Base-by-base conservation (phyloP, 2,329 filamentous ascomycete genomes). In the Xylariaceae sp. region DNA sequence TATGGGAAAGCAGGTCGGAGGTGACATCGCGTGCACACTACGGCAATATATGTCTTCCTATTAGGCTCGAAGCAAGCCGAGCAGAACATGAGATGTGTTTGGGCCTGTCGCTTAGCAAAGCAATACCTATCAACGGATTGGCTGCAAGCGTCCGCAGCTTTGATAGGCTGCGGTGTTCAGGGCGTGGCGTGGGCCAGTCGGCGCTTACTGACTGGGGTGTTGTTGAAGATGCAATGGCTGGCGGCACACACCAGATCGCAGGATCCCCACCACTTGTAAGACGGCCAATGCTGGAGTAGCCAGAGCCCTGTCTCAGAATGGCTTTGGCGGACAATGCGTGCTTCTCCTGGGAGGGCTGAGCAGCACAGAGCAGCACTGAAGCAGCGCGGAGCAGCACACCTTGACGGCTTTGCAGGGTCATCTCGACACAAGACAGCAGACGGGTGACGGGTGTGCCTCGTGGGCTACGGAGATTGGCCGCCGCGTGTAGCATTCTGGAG, bases 241-340 rank as follows among this genome's bases (percentile, higher is more conserved):
- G 69, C 75, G 74, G 72, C 74, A 75, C 73, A 72, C 74, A 74
- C 72, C 72, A 73, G 68, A 73, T 71, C 72, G 68, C 67, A 68
- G 66, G 69, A 68, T 41, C 72, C 69, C 73, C 76, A 74, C 75
- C 69, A 74, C 64, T 71, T 73, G 74, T 76, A 73, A 72, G 75
- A 75, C 71, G 71, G 70, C 70, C 63, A 72, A 68, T 70, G 71
- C 72, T 69, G 73, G 41, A 71, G 71, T 72, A 73, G 73, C 74
- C 74, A 78, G 74, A 77, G 72, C 74, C 64, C 78, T 78, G 77
- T 78, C 76, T 78, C 75, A 74, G 70, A 74, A 71, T 75, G 73
- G 73, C 74, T 74, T 77, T 45, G 41, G 37, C 3, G 8, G 37
- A 10, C 75, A 68, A 61, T 63, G 23, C 65, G 68, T 69, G 64